Percentiles rank a stretch among this genome's conserved stretches.
phyloP scores from a whole-genome alignment of 768 basidiomycete species.

The Pisolithus orientalis region DNA sequence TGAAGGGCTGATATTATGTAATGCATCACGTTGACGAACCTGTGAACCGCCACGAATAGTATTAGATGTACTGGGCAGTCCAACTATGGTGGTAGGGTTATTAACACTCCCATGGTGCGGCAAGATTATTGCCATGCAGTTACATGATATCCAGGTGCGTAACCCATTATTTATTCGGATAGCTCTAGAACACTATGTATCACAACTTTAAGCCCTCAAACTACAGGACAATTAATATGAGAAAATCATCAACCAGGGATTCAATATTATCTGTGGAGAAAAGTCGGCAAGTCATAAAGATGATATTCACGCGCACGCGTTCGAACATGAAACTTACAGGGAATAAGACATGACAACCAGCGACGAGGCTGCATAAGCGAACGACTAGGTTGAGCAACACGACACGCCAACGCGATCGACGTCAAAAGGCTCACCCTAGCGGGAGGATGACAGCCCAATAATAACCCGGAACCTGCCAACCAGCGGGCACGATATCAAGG shows the following conservation, averaged over 20 bases:
- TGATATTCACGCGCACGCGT: neutral
- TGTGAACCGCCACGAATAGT: too few species aligned
- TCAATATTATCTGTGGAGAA: slow-evolving; percentile 59
- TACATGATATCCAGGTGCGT: too few species aligned
- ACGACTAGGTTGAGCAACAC: neutral
- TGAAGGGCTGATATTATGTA: too few species aligned
- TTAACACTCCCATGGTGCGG: too few species aligned
- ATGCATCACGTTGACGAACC: too few species aligned
- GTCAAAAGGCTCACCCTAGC: slow-evolving; percentile 45
- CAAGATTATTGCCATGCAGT: too few species aligned
- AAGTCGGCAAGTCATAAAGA: neutral
- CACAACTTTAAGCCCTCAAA: too few species aligned
- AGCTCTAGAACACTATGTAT: too few species aligned
- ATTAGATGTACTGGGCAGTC: too few species aligned
- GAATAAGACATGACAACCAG: slow-evolving; percentile 63
- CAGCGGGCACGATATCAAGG: slow-evolving; percentile 46
- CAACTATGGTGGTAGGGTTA: too few species aligned
- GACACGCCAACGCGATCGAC: neutral
- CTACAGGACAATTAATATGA: slow-evolving; percentile 33
- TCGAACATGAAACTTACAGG: slow-evolving; percentile 45
- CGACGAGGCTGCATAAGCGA: slow-evolving; percentile 42
- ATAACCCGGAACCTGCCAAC: slow-evolving; percentile 54
- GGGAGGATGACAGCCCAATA: slow-evolving; percentile 79
- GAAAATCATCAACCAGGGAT: slow-evolving; percentile 88
- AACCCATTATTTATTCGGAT: too few species aligned